Evolutionary conservation across 2,329 filamentous ascomycete species (phyloP).

Genomic region (Fusarium cicatricum): DNA sequence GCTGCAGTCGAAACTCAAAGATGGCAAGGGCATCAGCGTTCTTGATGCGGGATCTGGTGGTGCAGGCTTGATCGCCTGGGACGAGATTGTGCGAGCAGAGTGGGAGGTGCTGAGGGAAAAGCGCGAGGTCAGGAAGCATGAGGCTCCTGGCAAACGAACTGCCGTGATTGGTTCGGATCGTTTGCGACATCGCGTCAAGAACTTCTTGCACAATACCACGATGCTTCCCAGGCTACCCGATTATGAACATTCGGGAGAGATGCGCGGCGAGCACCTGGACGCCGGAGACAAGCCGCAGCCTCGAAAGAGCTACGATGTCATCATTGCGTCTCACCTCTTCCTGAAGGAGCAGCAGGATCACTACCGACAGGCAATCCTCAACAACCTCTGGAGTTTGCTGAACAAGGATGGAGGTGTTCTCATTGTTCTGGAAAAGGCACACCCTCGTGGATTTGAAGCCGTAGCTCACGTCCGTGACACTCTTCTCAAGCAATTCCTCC

Average conservation of each 20-base stretch:
- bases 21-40: conserved; percentile 66
- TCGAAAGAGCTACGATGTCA: conserved; percentile 86
- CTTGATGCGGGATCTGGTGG: conserved; percentile 80
- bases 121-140: conserved; percentile 50
- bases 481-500: conserved; percentile 78
- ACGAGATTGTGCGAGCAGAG: conserved; percentile 81
- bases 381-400: conserved; percentile 89
- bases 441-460: conserved; percentile 90
- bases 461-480: conserved; percentile 85
- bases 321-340: conserved; percentile 87
- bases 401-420: conserved; percentile 86
- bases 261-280: conserved; percentile 66
- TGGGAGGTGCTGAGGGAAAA: conserved; percentile 74
- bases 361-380: conserved; percentile 78
- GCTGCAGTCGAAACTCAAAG: conserved; percentile 69
- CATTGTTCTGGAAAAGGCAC: conserved; percentile 88
- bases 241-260: conserved; percentile 72
- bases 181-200: conserved; percentile 77
- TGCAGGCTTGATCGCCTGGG: conserved; percentile 77
- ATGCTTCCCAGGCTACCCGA: conserved; percentile 94
- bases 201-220: conserved; percentile 84
- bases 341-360: conserved; percentile 79
- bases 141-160: conserved; percentile 76
- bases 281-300: conserved; percentile 62
- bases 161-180: conserved; percentile 80